Base-by-base conservation (phyloP, 306 rosid genomes). In the Crotalaria pallida region DNA sequence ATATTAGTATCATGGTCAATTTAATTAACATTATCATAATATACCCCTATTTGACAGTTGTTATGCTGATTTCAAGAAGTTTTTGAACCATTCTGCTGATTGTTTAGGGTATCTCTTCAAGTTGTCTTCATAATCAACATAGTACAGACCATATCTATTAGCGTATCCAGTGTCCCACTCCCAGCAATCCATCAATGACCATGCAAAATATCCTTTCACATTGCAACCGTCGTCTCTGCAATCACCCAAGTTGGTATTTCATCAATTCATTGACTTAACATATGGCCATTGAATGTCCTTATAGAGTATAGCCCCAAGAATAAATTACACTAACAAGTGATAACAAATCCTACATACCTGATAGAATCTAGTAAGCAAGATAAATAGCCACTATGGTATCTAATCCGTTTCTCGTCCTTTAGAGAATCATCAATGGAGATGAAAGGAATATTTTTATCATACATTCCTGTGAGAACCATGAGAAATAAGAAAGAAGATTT, bases 181-280 rank as follows among this genome's bases (percentile, higher is more conserved):
- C 96, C 95, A 95, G 18, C 89, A 87, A 80, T 95, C 97, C 77
- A 95, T 65, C 0, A 91, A 59, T 77, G 99, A 91, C 99, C 99
- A 95, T 6, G 34, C 97, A 80, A 95, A 91, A 65, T 95, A 91
- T 50, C 99, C 97, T 69, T 80, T 89, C 75, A 95, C 99, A 80
- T 95, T 95, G 86, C 99, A 95, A 6, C 96, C 97, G 68, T 95
- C 97, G 68, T 95, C 99, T 53, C 99, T 95, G 87, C 87, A 81
- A 0, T 58, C 41, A 72, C 0, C 10, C 69, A 67, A 67, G 62
- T 38, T 19, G 58, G 26, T 0, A 64, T 8, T 53, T 29, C 29
- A 63, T 74, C 59, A 73, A 57, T 44, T 51, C 38, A 53, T 61
- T 44, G 29, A 29, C 29, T 49, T 47, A 10, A 36, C 44, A 26